Evolutionary conservation across 805 yeast species (phyloP).

Genomic region (Metschnikowia kunwiensis): DNA sequence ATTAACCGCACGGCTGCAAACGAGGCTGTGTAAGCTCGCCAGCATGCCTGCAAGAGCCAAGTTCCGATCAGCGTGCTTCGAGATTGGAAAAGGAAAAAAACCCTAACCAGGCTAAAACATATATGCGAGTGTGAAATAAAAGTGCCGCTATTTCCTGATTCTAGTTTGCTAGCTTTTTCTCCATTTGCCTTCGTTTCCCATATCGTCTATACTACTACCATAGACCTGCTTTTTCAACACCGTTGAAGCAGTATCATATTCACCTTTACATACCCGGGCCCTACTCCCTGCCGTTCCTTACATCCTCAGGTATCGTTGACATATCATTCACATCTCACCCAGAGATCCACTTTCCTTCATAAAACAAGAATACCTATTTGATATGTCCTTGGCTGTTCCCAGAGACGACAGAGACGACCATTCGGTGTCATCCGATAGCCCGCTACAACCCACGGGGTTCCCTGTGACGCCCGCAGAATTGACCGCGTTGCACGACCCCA

Average conservation of each 20-base stretch:
- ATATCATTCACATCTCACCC: too few relatives aligned
- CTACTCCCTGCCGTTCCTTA: background rate
- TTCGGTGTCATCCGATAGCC: constrained; percentile 17
- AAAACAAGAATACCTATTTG: background rate
- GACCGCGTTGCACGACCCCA: constrained; percentile 58
- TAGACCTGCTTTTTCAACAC: background rate
- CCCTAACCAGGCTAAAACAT: too few relatives aligned
- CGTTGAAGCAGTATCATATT: too few relatives aligned
- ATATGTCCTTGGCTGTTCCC: constrained; percentile 19
- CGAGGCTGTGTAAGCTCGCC: constrained; percentile 17
- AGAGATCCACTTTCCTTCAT: background rate
- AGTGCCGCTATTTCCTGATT: constrained; percentile 2
- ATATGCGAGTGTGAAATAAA: constrained; percentile 2
- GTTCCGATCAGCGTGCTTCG: constrained; percentile 3
- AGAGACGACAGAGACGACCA: constrained; percentile 15
- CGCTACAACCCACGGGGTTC: constrained; percentile 17
- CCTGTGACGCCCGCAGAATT: constrained; percentile 30
- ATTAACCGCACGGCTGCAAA: constrained; percentile 15
- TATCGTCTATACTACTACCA: background rate
- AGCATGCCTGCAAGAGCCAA: constrained; percentile 9
- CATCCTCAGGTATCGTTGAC: too few relatives aligned
- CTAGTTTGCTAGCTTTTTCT: background rate
- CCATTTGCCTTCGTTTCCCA: background rate
- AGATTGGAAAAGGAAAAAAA: constrained; percentile 5
- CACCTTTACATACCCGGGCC: background rate